phyloP scores from a whole-genome alignment of 352 stramenopile species.

The Globisporangium takayamanum region DNA sequence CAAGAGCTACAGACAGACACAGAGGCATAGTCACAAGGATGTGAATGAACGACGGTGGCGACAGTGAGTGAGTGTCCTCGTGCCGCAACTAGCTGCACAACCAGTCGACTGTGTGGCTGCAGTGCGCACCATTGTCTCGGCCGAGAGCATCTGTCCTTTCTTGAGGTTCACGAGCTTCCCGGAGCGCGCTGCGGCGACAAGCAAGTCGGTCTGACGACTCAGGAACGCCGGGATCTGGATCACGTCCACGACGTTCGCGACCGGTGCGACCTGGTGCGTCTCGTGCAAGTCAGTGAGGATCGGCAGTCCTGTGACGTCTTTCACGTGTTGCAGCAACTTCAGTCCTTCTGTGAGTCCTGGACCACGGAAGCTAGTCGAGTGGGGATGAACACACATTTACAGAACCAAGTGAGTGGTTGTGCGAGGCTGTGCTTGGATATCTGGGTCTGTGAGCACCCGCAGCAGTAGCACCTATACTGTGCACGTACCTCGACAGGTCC shows the following conservation, averaged over 20 bases:
- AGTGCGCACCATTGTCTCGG: conserved; percentile 61
- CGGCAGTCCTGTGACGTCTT: conserved; percentile 57
- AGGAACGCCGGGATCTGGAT: conserved; percentile 87
- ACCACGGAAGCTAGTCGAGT: conserved; percentile 51
- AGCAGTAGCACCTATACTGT: neutral
- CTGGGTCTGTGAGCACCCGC: neutral
- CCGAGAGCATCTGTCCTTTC: conserved; percentile 84
- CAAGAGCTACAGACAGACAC: conserved; percentile 32
- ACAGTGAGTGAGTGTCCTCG: neutral
- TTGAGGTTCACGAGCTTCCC: conserved; percentile 85
- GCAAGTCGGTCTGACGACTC: conserved; percentile 84
- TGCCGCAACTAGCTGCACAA: neutral
- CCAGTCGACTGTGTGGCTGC: neutral
- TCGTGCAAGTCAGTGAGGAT: conserved; percentile 86
- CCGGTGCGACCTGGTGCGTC: conserved; percentile 64
- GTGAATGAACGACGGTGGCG: neutral
- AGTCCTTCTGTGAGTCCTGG: conserved; percentile 67
- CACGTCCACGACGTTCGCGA: conserved; percentile 70
- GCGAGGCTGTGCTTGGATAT: too few species aligned
- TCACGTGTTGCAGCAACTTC: conserved; percentile 67
- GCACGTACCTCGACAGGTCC: conserved; percentile 43
- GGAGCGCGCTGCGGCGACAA: conserved; percentile 67
- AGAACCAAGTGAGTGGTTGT: neutral
- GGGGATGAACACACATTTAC: neutral
- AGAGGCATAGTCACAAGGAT: neutral